phyloP scores from a whole-genome alignment of 2,329 filamentous ascomycete species.

The Ophiostoma pallidulum region DNA sequence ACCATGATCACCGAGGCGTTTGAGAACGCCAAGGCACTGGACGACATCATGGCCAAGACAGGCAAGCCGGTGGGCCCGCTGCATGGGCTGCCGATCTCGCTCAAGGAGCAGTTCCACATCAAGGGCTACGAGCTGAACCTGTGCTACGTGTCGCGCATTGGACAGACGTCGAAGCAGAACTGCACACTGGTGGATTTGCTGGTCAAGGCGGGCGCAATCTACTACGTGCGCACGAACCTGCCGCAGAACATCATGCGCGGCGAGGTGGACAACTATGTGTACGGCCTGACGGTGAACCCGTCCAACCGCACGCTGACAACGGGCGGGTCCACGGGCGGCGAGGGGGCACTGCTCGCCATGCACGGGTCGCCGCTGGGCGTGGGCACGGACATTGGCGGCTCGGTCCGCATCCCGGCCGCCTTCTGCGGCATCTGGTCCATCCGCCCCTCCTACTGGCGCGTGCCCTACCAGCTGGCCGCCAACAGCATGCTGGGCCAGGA shows the following conservation, averaged over 20 bases:
- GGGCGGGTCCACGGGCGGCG: constrained; percentile 58
- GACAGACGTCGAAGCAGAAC: too few species aligned
- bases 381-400: constrained; percentile 53
- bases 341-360: constrained; percentile 32
- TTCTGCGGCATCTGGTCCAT: constrained; percentile 49
- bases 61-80: constrained; percentile 45
- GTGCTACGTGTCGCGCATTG: too few species aligned
- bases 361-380: constrained; percentile 51
- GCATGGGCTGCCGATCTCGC: constrained; percentile 52
- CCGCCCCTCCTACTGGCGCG: constrained; percentile 6
- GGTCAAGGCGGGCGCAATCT: too few species aligned
- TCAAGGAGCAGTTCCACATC: constrained; percentile 63
- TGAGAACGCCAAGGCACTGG: too few species aligned
- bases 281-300: constrained; percentile 19
- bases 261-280: too few species aligned
- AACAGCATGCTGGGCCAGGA: too few species aligned
- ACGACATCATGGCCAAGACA: too few species aligned
- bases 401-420: constrained; percentile 41
- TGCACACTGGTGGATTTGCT: too few species aligned
- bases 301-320: constrained; percentile 47
- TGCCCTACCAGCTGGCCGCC: too few species aligned
- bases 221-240: too few species aligned
- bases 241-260: too few species aligned
- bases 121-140: constrained; percentile 29
- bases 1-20: too few species aligned